Evolutionary conservation across 2,329 filamentous ascomycete genomes (phyloP).

Genomic region (Microsporum audouinii): DNA sequence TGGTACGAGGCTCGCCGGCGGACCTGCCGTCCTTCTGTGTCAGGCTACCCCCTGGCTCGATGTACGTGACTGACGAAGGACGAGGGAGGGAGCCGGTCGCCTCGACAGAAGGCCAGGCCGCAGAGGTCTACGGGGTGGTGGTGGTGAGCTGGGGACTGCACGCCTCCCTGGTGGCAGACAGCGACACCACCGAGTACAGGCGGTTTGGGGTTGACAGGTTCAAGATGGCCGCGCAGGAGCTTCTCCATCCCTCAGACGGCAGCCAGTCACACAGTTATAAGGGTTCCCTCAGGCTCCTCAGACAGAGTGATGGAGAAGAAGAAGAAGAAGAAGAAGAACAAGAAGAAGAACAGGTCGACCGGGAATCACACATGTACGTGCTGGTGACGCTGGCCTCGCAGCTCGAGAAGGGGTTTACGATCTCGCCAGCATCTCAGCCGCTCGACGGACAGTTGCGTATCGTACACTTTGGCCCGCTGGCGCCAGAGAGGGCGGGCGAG

Average conservation of each 20-base stretch:
- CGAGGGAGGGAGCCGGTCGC: conserved; percentile 29
- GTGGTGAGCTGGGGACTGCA: conserved; percentile 88
- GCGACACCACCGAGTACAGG: conserved; percentile 72
- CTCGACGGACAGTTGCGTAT: conserved; percentile 60
- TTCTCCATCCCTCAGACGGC: conserved; percentile 50
- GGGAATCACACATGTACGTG: conserved; percentile 59
- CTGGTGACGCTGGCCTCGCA: conserved; percentile 67
- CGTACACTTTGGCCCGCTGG: conserved; percentile 60
- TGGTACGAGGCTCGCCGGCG: conserved; percentile 47
- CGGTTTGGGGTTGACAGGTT: conserved; percentile 68
- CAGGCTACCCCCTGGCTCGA: conserved; percentile 49
- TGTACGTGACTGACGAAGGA: conserved; percentile 34
- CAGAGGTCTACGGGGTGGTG: conserved; percentile 56
- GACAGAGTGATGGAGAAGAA: conserved; percentile 13
- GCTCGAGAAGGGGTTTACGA: conserved; percentile 68
- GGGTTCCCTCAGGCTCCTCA: conserved; percentile 40
- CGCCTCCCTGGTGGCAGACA: conserved; percentile 77
- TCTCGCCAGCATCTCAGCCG: conserved; percentile 61
- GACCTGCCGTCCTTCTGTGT: conserved; percentile 53
- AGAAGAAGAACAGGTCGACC: conserved; percentile 18
- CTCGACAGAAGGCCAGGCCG: conserved; percentile 14
- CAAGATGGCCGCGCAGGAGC: conserved; percentile 67
- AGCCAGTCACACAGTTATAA: conserved; percentile 45
- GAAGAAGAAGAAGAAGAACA: conserved; percentile 15
- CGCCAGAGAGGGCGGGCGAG: conserved; percentile 57